These are phyloP conservation scores for Scleroderma bovista DNA, from an alignment of 768 basidiomycete genomes.

Conservation along the genomic window DNA sequence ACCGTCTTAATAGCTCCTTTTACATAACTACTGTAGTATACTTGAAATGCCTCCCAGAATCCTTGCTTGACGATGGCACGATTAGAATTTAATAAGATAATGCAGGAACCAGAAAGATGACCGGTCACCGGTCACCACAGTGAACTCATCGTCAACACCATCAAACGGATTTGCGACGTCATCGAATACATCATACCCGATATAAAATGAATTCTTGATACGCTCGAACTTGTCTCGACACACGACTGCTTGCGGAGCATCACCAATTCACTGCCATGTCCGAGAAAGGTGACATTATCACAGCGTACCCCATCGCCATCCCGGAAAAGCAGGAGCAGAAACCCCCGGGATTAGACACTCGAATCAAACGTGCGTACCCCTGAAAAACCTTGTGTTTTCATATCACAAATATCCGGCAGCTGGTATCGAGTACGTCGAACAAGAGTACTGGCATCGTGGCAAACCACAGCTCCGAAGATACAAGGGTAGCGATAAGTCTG, in stretches of 20 bases:
- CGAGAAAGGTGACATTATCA: constrained; percentile 23
- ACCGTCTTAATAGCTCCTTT: too few relatives aligned
- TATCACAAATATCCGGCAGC: constrained; percentile 15
- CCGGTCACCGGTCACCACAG: too few relatives aligned
- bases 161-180: not conserved
- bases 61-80: too few relatives aligned
- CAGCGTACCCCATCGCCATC: constrained; percentile 31
- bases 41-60: too few relatives aligned
- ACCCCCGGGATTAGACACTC: constrained; percentile 44
- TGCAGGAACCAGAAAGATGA: too few relatives aligned
- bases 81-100: too few relatives aligned
- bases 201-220: not conserved
- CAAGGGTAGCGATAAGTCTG: constrained; percentile 42
- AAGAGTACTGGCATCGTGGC: constrained; percentile 47
- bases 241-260: not conserved
- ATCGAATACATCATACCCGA: not conserved
- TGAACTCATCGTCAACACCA: constrained; percentile 2
- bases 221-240: too few relatives aligned
- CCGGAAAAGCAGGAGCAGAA: constrained; percentile 40
- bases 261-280: not conserved
- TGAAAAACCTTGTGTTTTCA: constrained; percentile 12
- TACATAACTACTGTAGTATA: too few relatives aligned
- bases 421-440: constrained; percentile 34
- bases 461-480: constrained; percentile 49
- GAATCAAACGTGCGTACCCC: constrained; percentile 36